phyloP scores from a whole-genome alignment of 441 rosid species.

The Populus hybrid region DNA sequence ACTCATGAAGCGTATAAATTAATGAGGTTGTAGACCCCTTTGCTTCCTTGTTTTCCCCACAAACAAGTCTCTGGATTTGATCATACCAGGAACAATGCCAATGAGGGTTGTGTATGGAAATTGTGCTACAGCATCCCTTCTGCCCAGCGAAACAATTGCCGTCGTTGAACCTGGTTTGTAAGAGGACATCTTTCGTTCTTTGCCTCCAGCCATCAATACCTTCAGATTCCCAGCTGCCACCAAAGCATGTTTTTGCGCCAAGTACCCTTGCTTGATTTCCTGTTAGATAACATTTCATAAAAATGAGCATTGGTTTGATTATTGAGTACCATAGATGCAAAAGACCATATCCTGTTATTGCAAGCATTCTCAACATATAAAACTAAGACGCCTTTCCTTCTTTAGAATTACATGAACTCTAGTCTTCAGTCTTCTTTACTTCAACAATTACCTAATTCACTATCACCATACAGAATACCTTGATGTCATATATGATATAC shows the following conservation, averaged over 20 bases:
- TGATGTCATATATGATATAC: background rate
- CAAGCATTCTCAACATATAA: background rate
- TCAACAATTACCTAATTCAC: background rate
- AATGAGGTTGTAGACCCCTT: conserved; percentile 48
- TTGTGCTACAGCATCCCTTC: conserved; percentile 79
- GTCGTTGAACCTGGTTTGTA: conserved; percentile 49
- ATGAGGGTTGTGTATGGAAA: conserved; percentile 61
- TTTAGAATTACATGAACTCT: background rate
- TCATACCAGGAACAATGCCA: conserved; percentile 70
- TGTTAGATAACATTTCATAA: conserved; percentile 19
- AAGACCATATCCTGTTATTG: background rate
- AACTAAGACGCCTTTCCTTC: background rate
- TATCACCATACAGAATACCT: background rate
- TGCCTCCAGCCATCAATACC: conserved; percentile 47
- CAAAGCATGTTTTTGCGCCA: conserved; percentile 63
- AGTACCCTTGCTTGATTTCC: conserved; percentile 83
- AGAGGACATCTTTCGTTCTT: conserved; percentile 47
- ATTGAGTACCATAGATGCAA: background rate
- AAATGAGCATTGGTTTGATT: background rate
- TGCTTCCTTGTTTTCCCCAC: conserved; percentile 74
- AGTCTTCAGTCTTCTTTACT: background rate
- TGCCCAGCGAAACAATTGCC: conserved; percentile 80
- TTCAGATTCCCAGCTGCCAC: conserved; percentile 70
- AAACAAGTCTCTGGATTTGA: conserved; percentile 78
- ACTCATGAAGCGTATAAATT: background rate